These are phyloP conservation scores for Rhodotorula babjevae DNA, from an alignment of 768 basidiomycete genomes.

Conservation along the genomic window DNA sequence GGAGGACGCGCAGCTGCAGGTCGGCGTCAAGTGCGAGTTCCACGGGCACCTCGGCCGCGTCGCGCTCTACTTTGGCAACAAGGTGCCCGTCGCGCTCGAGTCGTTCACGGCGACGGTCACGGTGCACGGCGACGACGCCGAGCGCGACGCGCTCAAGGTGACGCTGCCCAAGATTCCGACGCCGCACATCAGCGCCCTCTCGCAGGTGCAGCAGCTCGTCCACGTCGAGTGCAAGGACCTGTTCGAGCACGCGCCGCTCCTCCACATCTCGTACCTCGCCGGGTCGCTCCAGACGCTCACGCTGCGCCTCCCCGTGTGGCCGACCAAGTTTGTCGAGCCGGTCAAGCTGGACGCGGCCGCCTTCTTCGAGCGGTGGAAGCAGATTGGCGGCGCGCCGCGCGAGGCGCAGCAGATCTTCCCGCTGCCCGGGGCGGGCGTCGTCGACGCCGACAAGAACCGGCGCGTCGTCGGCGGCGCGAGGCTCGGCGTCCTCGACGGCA, in stretches of 20 bases:
- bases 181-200: slow-evolving; percentile 69
- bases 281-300: slow-evolving; percentile 83
- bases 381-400: slow-evolving; percentile 90
- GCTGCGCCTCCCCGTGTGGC: slow-evolving; percentile 74
- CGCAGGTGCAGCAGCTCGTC: slow-evolving; percentile 86
- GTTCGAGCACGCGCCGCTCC: slow-evolving; percentile 69
- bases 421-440: slow-evolving; percentile 62
- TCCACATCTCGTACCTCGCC: slow-evolving; percentile 84
- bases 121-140: slow-evolving; percentile 57
- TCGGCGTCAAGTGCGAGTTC: slow-evolving; percentile 93
- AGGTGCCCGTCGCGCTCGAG: slow-evolving; percentile 77
- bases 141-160: slow-evolving; percentile 60
- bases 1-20: slow-evolving; percentile 90
- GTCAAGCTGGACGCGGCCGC: slow-evolving; percentile 75
- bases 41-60: slow-evolving; percentile 90
- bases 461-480: slow-evolving; percentile 73
- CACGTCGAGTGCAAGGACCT: slow-evolving; percentile 91
- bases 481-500: slow-evolving; percentile 69
- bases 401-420: slow-evolving; percentile 87
- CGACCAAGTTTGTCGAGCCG: slow-evolving; percentile 90
- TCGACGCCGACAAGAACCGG: slow-evolving; percentile 68
- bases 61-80: slow-evolving; percentile 94
- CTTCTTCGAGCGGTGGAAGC: slow-evolving; percentile 97
- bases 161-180: slow-evolving; percentile 88
- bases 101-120: slow-evolving; percentile 79